Percentiles rank a stretch among this genome's conserved stretches.
These are phyloP conservation scores for Fusarium ambrosium DNA, from an alignment of 2,329 filamentous ascomycete species.

Conservation along the genomic window DNA sequence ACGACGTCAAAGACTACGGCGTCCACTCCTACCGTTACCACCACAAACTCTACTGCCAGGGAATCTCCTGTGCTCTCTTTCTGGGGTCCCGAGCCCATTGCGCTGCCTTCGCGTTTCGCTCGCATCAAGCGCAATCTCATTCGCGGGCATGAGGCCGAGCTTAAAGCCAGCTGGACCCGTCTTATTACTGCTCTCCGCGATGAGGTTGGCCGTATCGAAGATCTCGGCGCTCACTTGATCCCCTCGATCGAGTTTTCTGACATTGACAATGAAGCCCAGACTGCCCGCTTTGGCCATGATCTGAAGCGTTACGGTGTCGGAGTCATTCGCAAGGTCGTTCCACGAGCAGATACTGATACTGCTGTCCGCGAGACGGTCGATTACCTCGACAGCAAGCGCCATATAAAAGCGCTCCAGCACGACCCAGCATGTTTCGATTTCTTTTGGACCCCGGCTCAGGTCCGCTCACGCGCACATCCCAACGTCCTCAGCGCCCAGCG, in stretches of 20 bases:
- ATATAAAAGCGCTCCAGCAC: conserved; percentile 48
- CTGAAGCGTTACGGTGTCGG: conserved; percentile 74
- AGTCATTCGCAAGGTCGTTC: conserved; percentile 74
- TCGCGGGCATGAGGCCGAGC: conserved; percentile 65
- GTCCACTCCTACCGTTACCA: conserved; percentile 21
- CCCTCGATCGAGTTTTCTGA: conserved; percentile 68
- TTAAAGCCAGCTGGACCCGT: conserved; percentile 68
- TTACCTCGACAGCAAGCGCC: conserved; percentile 59
- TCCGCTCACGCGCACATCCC: conserved; percentile 75
- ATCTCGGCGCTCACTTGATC: conserved; percentile 65
- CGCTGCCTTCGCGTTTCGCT: conserved; percentile 70
- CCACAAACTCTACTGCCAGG: conserved; percentile 51
- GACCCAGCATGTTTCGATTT: conserved; percentile 80
- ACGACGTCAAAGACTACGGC: conserved; percentile 21
- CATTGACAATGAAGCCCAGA: conserved; percentile 61
- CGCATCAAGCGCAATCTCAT: conserved; percentile 69
- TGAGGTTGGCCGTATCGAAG: conserved; percentile 66
- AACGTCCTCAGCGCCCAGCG: conserved; percentile 73
- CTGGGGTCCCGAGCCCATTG: conserved; percentile 69
- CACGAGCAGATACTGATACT: conserved; percentile 66
- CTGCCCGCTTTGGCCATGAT: conserved; percentile 68
- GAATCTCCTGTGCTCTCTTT: conserved; percentile 68
- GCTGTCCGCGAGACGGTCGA: conserved; percentile 71
- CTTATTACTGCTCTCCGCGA: conserved; percentile 64
- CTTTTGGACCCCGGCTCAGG: conserved; percentile 80